Percentiles rank a stretch among this genome's conserved stretches.
Evolutionary conservation across 1,139 yeast species (phyloP).

Genomic region (Suhomyces maxii): DNA sequence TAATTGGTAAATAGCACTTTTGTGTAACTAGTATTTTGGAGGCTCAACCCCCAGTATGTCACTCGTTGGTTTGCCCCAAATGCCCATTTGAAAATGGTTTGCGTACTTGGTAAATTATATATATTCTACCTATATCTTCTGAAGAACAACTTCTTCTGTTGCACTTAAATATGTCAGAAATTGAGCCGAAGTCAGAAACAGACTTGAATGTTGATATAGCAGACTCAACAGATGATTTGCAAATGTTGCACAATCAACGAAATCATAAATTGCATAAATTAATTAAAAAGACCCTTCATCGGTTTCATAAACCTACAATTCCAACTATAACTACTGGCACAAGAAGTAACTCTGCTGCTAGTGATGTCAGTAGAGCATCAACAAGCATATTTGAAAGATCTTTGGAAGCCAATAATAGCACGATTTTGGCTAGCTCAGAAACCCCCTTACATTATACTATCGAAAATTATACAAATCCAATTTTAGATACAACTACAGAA

Average conservation of each 20-base stretch:
- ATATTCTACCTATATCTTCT: background rate
- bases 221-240: background rate
- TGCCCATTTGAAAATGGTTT: background rate
- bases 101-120: background rate
- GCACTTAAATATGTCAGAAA: background rate
- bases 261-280: conserved; percentile 15
- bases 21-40: conserved; percentile 5
- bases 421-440: conserved; percentile 17
- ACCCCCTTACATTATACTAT: conserved; percentile 28
- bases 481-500: conserved; percentile 34
- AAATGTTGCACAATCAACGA: background rate
- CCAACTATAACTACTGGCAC: background rate
- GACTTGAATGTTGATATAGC: background rate
- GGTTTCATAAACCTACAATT: conserved; percentile 8
- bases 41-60: conserved; percentile 9
- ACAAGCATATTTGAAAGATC: conserved; percentile 19
- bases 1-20: conserved; percentile 1
- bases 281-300: conserved; percentile 16
- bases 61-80: conserved; percentile 5
- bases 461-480: conserved; percentile 34
- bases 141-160: background rate
- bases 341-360: background rate
- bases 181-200: background rate
- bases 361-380: background rate
- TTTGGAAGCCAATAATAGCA: conserved; percentile 13